Evolutionary conservation across 202 grass and related monocot species (phyloP), one percentile per base, ranked within the genome.

Genomic region (Brachypodium distachyon): DNA sequence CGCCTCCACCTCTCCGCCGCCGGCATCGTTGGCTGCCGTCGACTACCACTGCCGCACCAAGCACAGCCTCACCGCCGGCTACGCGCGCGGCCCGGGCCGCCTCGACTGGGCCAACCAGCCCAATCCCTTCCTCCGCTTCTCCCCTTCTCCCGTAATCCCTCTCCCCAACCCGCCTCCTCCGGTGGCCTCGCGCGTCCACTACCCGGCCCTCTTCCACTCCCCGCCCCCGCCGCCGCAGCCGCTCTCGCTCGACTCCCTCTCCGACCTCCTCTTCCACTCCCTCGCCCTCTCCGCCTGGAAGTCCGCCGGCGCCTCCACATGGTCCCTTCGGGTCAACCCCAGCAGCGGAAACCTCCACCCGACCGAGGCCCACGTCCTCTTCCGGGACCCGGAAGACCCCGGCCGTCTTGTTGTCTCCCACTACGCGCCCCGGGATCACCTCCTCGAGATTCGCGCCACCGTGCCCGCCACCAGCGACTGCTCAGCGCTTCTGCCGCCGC

Each of bases 21-120:
- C 81, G 5, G 39, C 76, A 22, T 74, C 84, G 0, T 80, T 71
- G 3, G 49, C 78, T 22, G 88, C 84, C 43, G 32, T 80, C 1
- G 31, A 86, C 1, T 92, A 94, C 82, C 91, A 97, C 88, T 77
- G 90, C 81, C 84, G 88, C 8, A 97, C 88, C 66, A 97, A 97
- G 84, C 94, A 97, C 61, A 94, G 79, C 7, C 86, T 92, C 50
- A 88, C 84, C 26, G 73, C 84, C 57, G 91, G 94, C 26, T 97
- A 97, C 82, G 88, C 91, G 63, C 91, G 91, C 37, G 88, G 88
- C 33, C 94, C 91, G 12, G 78, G 86, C 57, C 85, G 94, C 62
- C 94, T 97, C 79, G 94, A 97, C 72, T 94, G 94, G 94, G 91
- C 88, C 65, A 91, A 92, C 77, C 94, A 97, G 62, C 91, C 94